Base-by-base conservation (phyloP, 129 eudicot genomes). In the Saposhnikovia divaricata region DNA sequence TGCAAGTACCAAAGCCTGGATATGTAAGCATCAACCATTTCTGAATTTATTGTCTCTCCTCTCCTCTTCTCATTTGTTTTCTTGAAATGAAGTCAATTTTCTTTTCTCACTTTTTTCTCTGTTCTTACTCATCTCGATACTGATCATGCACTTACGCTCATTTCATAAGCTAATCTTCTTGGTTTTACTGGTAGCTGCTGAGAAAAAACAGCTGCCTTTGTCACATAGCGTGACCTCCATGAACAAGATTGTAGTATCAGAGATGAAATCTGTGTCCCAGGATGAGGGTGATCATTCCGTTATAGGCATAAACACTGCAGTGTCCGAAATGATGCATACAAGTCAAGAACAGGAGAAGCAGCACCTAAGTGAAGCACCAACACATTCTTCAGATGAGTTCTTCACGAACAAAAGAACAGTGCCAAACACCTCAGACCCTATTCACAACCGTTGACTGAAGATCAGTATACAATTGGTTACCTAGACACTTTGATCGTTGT, bases 351-450 rank as follows among this genome's bases (percentile, higher is more conserved):
- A 66, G 27, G 47, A 57, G n/a, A 80, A 80, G 59, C 66, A 77
- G 73, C 65, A 55, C 27, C 27, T 7, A 23, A 57, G 66, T 28
- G 31, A 57, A 57, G 10, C 66, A 57, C 31, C 68, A 15, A 50
- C 23, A 23, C 68, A n/a, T 59, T n/a, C 15, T n/a, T 59, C 74
- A 63, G 80, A 80, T 76, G 82, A 55, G 59, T 75, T 83, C 42
- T 63, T 70, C 43, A 75, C 80, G 48, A 81, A 83, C 83, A 84
- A 87, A 79, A 81, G 89, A 68, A 87, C 84, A 76, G 89, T 87
- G 68, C 89, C 89, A 72, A 84, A 84, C 76, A 80, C 76, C 47
- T 87, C 87, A 4, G 89, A 87, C 87, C 87, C 89, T 11, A 83
- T 87, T 81, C 89, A 87, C 59, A 87, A 87, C 40, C 81, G 85